Evolutionary conservation across 768 basidiomycete genomes (phyloP).

Genomic region (Chlorophyllum brunneum): DNA sequence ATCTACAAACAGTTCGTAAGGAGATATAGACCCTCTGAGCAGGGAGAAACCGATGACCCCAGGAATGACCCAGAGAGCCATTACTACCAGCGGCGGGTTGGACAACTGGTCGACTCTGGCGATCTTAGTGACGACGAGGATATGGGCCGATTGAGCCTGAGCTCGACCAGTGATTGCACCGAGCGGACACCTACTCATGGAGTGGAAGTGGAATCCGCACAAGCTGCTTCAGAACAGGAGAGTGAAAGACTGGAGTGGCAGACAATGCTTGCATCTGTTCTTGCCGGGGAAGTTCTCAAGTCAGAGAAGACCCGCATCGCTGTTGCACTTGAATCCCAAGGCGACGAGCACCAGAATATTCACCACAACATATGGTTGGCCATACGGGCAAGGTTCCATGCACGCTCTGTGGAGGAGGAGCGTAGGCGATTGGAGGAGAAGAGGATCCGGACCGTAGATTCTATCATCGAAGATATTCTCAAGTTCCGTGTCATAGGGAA

Average conservation of each 20-base stretch:
- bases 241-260: conserved; percentile 92
- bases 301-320: conserved; percentile 94
- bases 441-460: conserved; percentile 74
- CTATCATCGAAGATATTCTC: conserved; percentile 79
- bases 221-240: conserved; percentile 70
- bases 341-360: conserved; percentile 64
- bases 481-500: conserved; percentile 57
- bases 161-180: conserved; percentile 33
- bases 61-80: conserved; percentile 81
- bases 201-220: conserved; percentile 59
- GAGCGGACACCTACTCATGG: conserved; percentile 50
- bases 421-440: conserved; percentile 77
- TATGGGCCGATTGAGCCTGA: conserved; percentile 36
- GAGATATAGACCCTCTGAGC: conserved; percentile 61
- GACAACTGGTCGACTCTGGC: conserved; percentile 61
- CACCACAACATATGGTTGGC: conserved; percentile 84
- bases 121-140: conserved; percentile 81
- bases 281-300: conserved; percentile 91
- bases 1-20: conserved; percentile 80
- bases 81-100: conserved; percentile 71
- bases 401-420: conserved; percentile 79
- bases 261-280: conserved; percentile 88
- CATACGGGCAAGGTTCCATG: conserved; percentile 82
- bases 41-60: conserved; percentile 50
- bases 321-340: conserved; percentile 64